A percentile compares a stretch with the other conserved stretches of the same genome.
phyloP scores from a whole-genome alignment of 2,329 filamentous ascomycete genomes.

The Sclerotinia sclerotiorum region DNA sequence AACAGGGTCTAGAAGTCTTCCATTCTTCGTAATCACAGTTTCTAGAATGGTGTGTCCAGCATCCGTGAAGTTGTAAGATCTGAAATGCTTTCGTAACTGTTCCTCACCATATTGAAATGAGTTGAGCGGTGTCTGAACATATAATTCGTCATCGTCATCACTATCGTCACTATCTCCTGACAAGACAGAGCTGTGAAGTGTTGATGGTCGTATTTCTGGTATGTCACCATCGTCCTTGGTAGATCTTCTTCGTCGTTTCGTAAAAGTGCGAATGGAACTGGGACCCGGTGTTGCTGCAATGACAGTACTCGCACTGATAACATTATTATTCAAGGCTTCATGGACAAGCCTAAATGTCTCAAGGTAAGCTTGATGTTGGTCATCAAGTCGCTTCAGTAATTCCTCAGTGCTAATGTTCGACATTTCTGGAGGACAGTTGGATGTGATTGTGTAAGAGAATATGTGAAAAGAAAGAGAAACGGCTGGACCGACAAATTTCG shows the following conservation, averaged over 20 bases:
- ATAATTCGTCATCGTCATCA: slow-evolving; percentile 43
- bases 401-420: slow-evolving; percentile 28
- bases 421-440: background rate
- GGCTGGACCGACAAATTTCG: slow-evolving; percentile 10
- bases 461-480: background rate
- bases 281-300: slow-evolving; percentile 11
- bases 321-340: slow-evolving; percentile 31
- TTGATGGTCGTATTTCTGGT: slow-evolving; percentile 17
- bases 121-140: slow-evolving; percentile 45
- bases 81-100: slow-evolving; percentile 47
- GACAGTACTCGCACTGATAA: background rate
- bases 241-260: slow-evolving; percentile 15
- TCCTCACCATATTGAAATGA: slow-evolving; percentile 46
- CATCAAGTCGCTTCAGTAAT: slow-evolving; percentile 33
- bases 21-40: slow-evolving; percentile 30
- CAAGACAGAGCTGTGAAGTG: slow-evolving; percentile 29
- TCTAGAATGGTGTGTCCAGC: slow-evolving; percentile 45
- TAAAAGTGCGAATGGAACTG: slow-evolving; percentile 5
- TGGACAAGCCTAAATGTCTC: slow-evolving; percentile 34
- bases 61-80: slow-evolving; percentile 45
- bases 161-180: slow-evolving; percentile 42
- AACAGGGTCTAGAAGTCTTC: slow-evolving; percentile 28
- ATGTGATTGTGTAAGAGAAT: slow-evolving; percentile 9
- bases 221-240: slow-evolving; percentile 9
- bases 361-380: slow-evolving; percentile 35